Base-by-base conservation (phyloP, 805 yeast species). In the Candida incommunis region DNA sequence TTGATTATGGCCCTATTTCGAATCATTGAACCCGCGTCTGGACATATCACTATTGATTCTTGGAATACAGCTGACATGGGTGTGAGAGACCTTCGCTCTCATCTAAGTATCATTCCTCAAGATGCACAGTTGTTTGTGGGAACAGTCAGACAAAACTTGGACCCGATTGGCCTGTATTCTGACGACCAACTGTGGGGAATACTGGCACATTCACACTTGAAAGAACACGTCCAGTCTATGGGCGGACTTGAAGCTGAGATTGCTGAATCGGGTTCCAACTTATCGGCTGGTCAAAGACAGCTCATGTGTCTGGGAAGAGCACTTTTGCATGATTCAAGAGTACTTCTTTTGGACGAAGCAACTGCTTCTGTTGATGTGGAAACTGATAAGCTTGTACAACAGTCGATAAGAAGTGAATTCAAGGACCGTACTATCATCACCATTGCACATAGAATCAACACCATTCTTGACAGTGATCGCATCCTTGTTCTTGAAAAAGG, bases 1-100 rank as follows among this genome's bases (percentile, higher is more conserved):
- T 82, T 88, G 47, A 85, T 86, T 46, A 79, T 95, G 22, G 94
- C 96, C 3, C 74, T 88, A 50, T 88, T 88, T 67, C 58, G 77
- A 43, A 48, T 63, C 21, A 31, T 67, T 41, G 87, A 80, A 54
- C 58, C 78, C n/a, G 65, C 65, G 16, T 45, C 54, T 3, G 90
- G 88, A 16, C 50, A 52, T 1, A 72, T 81, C 40, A 46, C 56
- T 7, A 77, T 80, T 50, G 87, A 80, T 59, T 80, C 75, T 7
- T 48, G 75, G 23, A 72, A 78, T 54, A 72, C 75, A 40, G 56
- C 73, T 15, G 59, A 64, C 22, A 51, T 81, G 45, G 86, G 85
- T 1, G 64, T 80, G 37, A 60, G 56, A 46, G 79, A 77, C 49
- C 66, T 81, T 51, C 67, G 88, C 51, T 66, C 75, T 2, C 71